Evolutionary conservation across 2,329 filamentous ascomycete genomes (phyloP).

Genomic region (Paecilomyces formosus): DNA sequence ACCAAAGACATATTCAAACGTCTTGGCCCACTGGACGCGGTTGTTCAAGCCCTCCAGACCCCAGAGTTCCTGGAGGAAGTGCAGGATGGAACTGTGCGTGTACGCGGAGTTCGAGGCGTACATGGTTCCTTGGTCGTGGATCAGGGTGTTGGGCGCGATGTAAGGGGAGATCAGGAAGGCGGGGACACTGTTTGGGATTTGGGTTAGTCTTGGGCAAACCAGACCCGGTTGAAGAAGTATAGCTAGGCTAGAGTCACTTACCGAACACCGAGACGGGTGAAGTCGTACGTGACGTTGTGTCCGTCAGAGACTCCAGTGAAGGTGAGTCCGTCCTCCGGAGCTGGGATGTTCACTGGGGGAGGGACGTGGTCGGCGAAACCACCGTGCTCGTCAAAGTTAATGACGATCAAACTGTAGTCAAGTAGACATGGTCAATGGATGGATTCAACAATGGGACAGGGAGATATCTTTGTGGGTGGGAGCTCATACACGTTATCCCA

Average conservation of each 20-base stretch:
- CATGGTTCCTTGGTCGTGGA: conserved; percentile 30
- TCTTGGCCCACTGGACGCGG: conserved; percentile 36
- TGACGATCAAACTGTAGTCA: conserved; percentile 24
- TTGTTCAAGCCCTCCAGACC: conserved; percentile 32
- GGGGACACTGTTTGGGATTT: conserved; percentile 17
- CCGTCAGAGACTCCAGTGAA: conserved; percentile 22
- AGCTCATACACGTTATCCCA: conserved; percentile 27
- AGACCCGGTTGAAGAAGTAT: background rate
- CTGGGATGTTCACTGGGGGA: conserved; percentile 29
- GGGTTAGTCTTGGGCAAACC: background rate
- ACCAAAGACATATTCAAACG: conserved; percentile 30
- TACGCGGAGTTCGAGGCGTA: conserved; percentile 30
- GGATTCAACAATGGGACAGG: too few species aligned
- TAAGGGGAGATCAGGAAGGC: conserved; percentile 31
- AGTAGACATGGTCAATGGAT: too few species aligned
- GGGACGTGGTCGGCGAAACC: conserved; percentile 35
- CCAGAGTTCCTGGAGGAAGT: conserved; percentile 36
- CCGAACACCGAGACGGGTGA: conserved; percentile 32
- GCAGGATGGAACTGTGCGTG: conserved; percentile 32
- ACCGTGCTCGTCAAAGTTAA: conserved; percentile 36
- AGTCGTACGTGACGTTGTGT: conserved; percentile 29
- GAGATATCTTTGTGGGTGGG: too few species aligned
- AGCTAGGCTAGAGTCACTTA: conserved; percentile 3
- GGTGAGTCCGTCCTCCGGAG: conserved; percentile 24
- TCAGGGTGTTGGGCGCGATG: conserved; percentile 23